Evolutionary conservation across 1,284 basidiomycete genomes (phyloP).

Genomic region (Porogramme epimiltina): DNA sequence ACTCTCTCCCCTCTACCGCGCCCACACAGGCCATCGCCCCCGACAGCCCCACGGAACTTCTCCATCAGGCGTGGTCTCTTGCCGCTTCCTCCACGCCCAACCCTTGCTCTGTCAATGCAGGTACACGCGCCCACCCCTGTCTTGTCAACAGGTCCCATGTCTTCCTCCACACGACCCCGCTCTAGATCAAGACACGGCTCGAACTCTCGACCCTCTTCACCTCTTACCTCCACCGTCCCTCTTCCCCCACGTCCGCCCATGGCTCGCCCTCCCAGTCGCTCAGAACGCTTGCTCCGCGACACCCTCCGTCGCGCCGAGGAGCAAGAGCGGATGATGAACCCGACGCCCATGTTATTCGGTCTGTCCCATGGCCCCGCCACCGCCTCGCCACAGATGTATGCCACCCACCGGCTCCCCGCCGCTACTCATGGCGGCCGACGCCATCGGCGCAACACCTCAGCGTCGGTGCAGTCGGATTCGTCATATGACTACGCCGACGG

Average conservation of each 20-base stretch:
- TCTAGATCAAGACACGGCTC: conserved; percentile 27
- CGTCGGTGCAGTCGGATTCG: conserved; percentile 27
- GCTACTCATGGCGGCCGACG: conserved; percentile 14
- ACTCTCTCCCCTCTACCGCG: conserved; percentile 17
- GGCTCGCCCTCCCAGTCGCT: conserved; percentile 41
- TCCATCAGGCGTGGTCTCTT: conserved; percentile 27
- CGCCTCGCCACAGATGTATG: conserved; percentile 11
- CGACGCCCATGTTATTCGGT: conserved; percentile 20
- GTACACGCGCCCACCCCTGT: conserved; percentile 34
- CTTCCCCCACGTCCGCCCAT: conserved; percentile 30
- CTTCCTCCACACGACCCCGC: conserved; percentile 20
- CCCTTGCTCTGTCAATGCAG: conserved; percentile 39
- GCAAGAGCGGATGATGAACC: conserved; percentile 30
- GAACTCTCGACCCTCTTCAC: conserved; percentile 26
- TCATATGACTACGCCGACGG: conserved; percentile 29
- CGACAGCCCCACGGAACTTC: conserved; percentile 21
- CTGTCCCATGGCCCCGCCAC: conserved; percentile 17
- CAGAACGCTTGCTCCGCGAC: conserved; percentile 58
- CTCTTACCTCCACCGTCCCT: conserved; percentile 23
- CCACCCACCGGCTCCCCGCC: conserved; percentile 14
- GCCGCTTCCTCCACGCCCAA: conserved; percentile 32
- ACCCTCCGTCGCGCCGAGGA: conserved; percentile 56
- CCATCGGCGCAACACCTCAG: conserved; percentile 28
- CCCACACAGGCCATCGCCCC: conserved; percentile 19
- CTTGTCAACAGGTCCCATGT: conserved; percentile 26